Conservation (phyloP, 2,329 filamentous ascomycete genomes). For the Colletotrichum eremochloae region DNA sequence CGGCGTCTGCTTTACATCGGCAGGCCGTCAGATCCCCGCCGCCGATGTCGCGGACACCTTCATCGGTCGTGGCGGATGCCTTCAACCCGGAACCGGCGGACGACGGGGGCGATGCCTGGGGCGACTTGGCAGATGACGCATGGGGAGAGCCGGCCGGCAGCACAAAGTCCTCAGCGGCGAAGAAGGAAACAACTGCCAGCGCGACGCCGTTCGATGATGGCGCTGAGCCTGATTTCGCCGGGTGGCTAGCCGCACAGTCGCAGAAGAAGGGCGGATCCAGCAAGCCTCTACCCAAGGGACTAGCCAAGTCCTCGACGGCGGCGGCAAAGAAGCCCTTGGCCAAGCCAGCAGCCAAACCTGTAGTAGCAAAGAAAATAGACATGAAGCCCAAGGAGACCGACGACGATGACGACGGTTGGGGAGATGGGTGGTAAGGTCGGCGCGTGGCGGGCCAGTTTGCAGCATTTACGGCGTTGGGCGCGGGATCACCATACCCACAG, state of each 20-base stretch:
- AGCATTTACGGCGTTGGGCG: constrained; percentile 40
- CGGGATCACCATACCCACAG: constrained; percentile 20
- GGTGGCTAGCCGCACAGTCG: constrained; percentile 91
- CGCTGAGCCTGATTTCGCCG: constrained; percentile 93
- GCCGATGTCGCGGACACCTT: constrained; percentile 62
- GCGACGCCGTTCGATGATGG: constrained; percentile 80
- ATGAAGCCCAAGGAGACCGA: constrained; percentile 72
- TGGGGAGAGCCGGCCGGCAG: constrained; percentile 56
- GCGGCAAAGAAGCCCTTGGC: constrained; percentile 57
- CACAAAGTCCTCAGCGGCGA: constrained; percentile 43
- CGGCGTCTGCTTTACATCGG: constrained; percentile 71
- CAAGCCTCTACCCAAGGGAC: constrained; percentile 85
- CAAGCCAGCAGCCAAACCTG: constrained; percentile 56
- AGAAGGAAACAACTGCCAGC: constrained; percentile 52
- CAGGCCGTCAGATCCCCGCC: constrained; percentile 70
- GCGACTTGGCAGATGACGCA: constrained; percentile 70
- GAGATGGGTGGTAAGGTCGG: constrained; percentile 69
- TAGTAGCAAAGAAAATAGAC: constrained; percentile 75
- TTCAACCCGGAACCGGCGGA: constrained; percentile 70
- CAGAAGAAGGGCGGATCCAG: constrained; percentile 73
- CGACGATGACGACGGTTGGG: constrained; percentile 74
- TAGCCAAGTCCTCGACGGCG: constrained; percentile 70
- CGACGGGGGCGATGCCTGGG: constrained; percentile 82
- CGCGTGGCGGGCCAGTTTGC: constrained; percentile 1
- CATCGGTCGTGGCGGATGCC: constrained; percentile 61